Evolutionary conservation across 2,329 filamentous ascomycete species (phyloP).

Genomic region (Xylaria hypoxylon): DNA sequence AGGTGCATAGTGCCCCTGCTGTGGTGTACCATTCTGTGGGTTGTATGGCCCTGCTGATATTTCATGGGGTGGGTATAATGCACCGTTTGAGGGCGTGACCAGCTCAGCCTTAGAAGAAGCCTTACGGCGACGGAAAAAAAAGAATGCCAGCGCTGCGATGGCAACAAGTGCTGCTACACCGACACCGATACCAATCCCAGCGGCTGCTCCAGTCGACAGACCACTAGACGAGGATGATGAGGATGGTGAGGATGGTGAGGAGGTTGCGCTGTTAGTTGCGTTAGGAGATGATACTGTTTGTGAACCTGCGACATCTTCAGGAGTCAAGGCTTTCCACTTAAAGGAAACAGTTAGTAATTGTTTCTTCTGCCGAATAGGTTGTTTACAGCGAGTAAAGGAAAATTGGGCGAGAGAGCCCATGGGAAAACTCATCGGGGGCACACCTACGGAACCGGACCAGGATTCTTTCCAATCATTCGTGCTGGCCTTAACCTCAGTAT

Average conservation of each 20-base stretch:
- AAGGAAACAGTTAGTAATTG: conserved; percentile 15
- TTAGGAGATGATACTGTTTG: conserved; percentile 32
- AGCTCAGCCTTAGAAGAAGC: conserved; percentile 22
- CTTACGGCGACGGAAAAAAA: conserved; percentile 48
- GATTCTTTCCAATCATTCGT: conserved; percentile 51
- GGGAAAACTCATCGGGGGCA: background rate
- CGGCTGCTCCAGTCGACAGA: conserved; percentile 50
- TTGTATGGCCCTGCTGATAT: conserved; percentile 22
- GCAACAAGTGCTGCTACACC: conserved; percentile 43
- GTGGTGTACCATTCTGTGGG: conserved; percentile 26
- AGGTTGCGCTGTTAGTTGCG: conserved; percentile 6
- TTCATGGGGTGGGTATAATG: conserved; percentile 29
- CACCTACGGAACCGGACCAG: conserved; percentile 46
- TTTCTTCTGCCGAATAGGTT: background rate
- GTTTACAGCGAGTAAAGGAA: background rate
- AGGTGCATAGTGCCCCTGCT: conserved; percentile 44
- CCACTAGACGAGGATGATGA: conserved; percentile 26
- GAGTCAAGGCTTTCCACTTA: conserved; percentile 46
- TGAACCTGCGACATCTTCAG: conserved; percentile 39
- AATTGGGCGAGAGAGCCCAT: too few relatives aligned
- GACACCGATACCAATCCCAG: conserved; percentile 53
- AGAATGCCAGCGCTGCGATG: conserved; percentile 44
- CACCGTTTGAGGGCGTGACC: background rate
- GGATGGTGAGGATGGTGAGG: background rate
- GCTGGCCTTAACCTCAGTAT: conserved; percentile 43